A percentile compares a stretch with the other conserved stretches of the same genome.
phyloP scores from a whole-genome alignment of 2,329 filamentous ascomycete species.

The Alternaria arbusti region DNA sequence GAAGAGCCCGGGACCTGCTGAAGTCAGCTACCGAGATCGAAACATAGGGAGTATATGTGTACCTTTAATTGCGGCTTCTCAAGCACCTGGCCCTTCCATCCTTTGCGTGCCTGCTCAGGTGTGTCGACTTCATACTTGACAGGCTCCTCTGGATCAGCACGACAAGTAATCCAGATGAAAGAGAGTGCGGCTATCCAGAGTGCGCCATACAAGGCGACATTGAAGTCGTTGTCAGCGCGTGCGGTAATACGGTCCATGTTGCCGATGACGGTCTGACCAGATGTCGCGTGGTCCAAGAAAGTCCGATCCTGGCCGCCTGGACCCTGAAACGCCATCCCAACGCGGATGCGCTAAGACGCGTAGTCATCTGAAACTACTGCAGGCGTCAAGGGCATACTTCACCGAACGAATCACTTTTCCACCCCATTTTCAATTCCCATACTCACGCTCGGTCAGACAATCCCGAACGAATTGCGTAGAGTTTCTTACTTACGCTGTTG shows the following conservation, averaged over 20 bases:
- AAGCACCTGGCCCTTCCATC: constrained; percentile 63
- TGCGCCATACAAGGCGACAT: constrained; percentile 21
- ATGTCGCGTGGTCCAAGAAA: constrained; percentile 7
- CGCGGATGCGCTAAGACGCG: constrained; percentile 17
- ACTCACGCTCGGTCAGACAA: neutral
- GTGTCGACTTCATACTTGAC: constrained; percentile 67
- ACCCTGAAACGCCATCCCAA: constrained; percentile 6
- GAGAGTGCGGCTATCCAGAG: constrained; percentile 31
- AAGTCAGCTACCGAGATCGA: constrained; percentile 7
- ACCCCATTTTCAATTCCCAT: neutral
- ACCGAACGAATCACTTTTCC: constrained; percentile 6
- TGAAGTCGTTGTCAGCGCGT: constrained; percentile 32
- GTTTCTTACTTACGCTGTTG: neutral
- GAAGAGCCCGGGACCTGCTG: constrained; percentile 64
- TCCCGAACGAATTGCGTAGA: constrained; percentile 5
- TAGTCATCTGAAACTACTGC: constrained; percentile 19
- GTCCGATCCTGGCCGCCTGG: constrained; percentile 2
- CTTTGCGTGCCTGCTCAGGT: constrained; percentile 64
- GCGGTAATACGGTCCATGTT: constrained; percentile 36
- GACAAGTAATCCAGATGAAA: constrained; percentile 34
- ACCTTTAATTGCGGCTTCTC: constrained; percentile 68
- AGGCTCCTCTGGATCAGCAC: constrained; percentile 48
- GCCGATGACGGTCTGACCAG: constrained; percentile 5
- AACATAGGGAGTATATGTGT: neutral
- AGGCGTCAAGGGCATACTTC: neutral